Evolutionary conservation across 2,329 filamentous ascomycete genomes (phyloP).

Genomic region (Chaetomiaceae sp.): DNA sequence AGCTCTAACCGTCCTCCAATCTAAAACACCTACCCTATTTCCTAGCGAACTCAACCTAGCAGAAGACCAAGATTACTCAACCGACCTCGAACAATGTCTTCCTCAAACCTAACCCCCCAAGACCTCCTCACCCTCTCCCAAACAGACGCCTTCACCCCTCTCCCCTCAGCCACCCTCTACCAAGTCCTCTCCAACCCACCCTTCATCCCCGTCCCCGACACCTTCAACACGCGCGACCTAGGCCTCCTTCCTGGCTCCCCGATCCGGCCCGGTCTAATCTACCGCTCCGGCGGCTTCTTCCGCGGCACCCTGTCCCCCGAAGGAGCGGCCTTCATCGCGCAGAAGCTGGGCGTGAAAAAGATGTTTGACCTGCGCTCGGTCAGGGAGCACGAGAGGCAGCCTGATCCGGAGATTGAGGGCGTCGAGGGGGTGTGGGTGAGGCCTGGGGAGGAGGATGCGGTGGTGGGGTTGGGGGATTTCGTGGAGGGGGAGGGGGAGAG

Average conservation of each 20-base stretch:
- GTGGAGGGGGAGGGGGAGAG: slow-evolving; percentile 41
- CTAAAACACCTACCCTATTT: too few species aligned
- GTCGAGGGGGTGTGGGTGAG: slow-evolving; percentile 44
- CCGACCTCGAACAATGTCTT: neutral
- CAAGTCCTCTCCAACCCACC: slow-evolving; percentile 39
- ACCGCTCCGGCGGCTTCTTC: slow-evolving; percentile 44
- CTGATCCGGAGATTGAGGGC: slow-evolving; percentile 42
- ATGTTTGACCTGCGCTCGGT: slow-evolving; percentile 50
- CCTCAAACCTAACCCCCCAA: neutral
- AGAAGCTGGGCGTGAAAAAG: slow-evolving; percentile 36
- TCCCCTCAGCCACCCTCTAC: slow-evolving; percentile 27
- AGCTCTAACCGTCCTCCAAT: too few species aligned
- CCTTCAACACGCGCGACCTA: slow-evolving; percentile 51
- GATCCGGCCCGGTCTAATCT: slow-evolving; percentile 40
- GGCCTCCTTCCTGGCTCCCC: slow-evolving; percentile 37
- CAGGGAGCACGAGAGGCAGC: slow-evolving; percentile 39
- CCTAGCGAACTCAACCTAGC: too few species aligned
- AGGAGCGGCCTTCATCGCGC: slow-evolving; percentile 35
- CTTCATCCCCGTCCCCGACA: slow-evolving; percentile 43
- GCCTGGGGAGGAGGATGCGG: slow-evolving; percentile 35
- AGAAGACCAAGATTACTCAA: too few species aligned
- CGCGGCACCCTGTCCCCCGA: slow-evolving; percentile 30
- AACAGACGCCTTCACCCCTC: slow-evolving; percentile 38
- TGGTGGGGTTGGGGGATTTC: slow-evolving; percentile 39
- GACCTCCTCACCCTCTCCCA: slow-evolving; percentile 38